Percentiles rank a stretch among this genome's conserved stretches.
These are phyloP conservation scores for Quercus tomentella DNA, from an alignment of 331 rosid genomes.

Conservation along the genomic window DNA sequence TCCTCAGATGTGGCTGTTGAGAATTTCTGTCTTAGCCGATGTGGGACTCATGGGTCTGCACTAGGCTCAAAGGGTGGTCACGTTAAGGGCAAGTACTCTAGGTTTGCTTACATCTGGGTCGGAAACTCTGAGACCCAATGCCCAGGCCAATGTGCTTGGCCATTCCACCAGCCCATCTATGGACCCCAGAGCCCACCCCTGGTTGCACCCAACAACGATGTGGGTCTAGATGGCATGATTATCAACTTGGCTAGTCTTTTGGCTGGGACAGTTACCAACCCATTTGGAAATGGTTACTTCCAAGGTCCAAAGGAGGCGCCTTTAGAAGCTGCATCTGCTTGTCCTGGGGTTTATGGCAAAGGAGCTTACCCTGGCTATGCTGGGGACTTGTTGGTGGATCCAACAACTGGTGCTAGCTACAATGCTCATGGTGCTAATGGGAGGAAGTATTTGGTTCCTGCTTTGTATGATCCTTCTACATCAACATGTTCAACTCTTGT, in stretches of 20 bases:
- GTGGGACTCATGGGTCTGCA: constrained; percentile 66
- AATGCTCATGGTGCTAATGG: constrained; percentile 62
- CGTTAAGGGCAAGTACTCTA: constrained; percentile 29
- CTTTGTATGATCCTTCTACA: constrained; percentile 60
- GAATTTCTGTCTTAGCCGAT: constrained; percentile 53
- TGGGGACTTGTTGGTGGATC: constrained; percentile 45
- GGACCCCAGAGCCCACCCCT: no score
- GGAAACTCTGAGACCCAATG: constrained; percentile 67
- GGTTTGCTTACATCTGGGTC: constrained; percentile 71
- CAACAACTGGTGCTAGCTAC: constrained; percentile 59
- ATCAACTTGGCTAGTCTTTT: no score
- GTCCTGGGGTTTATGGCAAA: no score
- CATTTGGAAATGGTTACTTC: no score
- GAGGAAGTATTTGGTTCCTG: constrained; percentile 65
- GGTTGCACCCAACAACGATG: no score
- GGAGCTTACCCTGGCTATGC: no score
- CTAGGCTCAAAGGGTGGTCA: background rate
- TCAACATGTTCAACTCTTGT: constrained; percentile 54
- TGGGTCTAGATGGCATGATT: no score
- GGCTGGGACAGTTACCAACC: no score
- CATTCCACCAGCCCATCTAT: no score
- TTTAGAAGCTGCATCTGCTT: no score
- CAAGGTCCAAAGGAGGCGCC: no score
- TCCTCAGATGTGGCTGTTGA: constrained; percentile 60
- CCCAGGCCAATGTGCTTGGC: background rate